Evolutionary conservation across 1,284 basidiomycete species (phyloP).

Genomic region (Sanghuangporus weigelae): DNA sequence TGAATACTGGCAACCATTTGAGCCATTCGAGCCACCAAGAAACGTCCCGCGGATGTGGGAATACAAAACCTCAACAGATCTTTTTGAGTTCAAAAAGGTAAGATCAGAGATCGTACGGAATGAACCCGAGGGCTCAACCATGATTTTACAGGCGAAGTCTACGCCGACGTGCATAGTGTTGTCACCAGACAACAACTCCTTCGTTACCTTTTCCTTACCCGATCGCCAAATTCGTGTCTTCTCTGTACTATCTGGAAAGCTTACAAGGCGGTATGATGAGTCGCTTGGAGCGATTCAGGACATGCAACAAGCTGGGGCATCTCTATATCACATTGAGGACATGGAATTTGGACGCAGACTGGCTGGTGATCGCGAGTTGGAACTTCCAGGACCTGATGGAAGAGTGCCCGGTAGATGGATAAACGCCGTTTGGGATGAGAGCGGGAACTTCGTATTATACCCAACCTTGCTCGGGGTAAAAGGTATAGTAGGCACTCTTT

Average conservation of each 20-base stretch:
- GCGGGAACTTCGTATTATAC: conserved; percentile 90
- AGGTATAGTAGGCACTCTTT: conserved; percentile 43
- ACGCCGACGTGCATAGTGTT: conserved; percentile 88
- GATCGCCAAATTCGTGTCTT: conserved; percentile 94
- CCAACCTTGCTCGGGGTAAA: conserved; percentile 94
- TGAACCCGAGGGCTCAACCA: neutral
- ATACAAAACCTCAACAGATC: conserved; percentile 87
- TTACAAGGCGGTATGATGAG: conserved; percentile 93
- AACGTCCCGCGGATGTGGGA: conserved; percentile 80
- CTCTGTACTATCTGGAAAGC: conserved; percentile 85
- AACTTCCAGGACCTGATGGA: conserved; percentile 70
- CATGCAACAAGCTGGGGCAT: conserved; percentile 94
- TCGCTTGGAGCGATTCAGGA: conserved; percentile 88
- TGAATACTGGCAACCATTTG: conserved; percentile 92
- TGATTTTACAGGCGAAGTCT: conserved; percentile 68
- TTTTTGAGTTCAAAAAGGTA: conserved; percentile 99
- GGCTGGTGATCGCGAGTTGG: conserved; percentile 88
- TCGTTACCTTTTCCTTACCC: conserved; percentile 88
- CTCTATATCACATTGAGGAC: conserved; percentile 89
- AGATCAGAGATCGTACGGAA: neutral
- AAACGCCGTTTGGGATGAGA: conserved; percentile 95
- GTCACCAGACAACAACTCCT: conserved; percentile 83
- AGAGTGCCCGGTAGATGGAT: conserved; percentile 67
- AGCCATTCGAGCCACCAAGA: conserved; percentile 82
- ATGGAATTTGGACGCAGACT: conserved; percentile 99